phyloP scores from a whole-genome alignment of 2,329 filamentous ascomycete species.

The Aspergillus sp. region DNA sequence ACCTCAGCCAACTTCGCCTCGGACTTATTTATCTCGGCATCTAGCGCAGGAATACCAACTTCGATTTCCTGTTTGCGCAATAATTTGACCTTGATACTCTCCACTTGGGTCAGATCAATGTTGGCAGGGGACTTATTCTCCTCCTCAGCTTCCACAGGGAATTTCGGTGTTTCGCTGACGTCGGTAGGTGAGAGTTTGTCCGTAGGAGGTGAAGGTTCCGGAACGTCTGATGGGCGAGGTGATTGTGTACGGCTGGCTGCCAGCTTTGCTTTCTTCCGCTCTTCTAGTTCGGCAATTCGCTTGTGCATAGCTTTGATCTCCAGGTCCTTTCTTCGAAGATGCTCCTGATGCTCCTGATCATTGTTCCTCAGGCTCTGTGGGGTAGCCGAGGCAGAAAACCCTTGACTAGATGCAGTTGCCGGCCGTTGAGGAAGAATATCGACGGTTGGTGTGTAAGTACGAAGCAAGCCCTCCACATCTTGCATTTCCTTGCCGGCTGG shows the following conservation, averaged over 20 bases:
- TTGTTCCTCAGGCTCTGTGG: constrained; percentile 40
- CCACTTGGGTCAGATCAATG: constrained; percentile 27
- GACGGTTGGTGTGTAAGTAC: constrained; percentile 51
- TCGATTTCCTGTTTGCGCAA: constrained; percentile 53
- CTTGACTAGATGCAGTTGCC: constrained; percentile 44
- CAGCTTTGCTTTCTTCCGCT: constrained; percentile 46
- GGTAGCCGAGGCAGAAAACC: constrained; percentile 37
- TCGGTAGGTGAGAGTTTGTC: constrained; percentile 16
- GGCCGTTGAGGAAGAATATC: constrained; percentile 46
- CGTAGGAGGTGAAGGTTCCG: constrained; percentile 22
- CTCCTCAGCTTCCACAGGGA: background rate
- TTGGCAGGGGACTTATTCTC: constrained; percentile 4
- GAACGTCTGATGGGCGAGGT: constrained; percentile 30
- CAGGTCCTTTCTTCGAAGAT: constrained; percentile 51
- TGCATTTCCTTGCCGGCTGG: constrained; percentile 31
- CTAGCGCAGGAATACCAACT: constrained; percentile 48
- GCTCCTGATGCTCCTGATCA: constrained; percentile 46
- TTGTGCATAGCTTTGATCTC: constrained; percentile 52
- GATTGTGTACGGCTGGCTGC: constrained; percentile 41
- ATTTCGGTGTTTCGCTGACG: background rate
- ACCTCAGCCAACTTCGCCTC: constrained; percentile 35
- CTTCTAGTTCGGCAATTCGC: constrained; percentile 54
- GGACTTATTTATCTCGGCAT: constrained; percentile 48
- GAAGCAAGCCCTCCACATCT: constrained; percentile 30
- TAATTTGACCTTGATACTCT: constrained; percentile 40